phyloP scores from a whole-genome alignment of 768 basidiomycete species.

The Podaxis carcinomalis region DNA sequence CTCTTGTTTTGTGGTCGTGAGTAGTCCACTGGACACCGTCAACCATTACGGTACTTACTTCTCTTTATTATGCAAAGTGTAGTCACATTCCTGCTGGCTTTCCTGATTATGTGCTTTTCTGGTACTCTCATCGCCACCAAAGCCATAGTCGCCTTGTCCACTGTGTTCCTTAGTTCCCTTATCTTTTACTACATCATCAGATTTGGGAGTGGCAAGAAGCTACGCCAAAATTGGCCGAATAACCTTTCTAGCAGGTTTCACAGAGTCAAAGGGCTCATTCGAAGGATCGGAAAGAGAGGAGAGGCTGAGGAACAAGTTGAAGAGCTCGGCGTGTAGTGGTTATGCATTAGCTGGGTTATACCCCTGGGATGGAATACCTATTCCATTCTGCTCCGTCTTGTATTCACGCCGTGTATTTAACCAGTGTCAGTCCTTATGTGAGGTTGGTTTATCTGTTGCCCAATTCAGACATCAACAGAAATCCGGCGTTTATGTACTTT shows the following conservation, averaged over 20 bases:
- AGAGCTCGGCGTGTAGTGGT: not conserved
- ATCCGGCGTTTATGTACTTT: not conserved
- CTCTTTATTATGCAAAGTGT: not conserved
- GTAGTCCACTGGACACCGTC: not conserved
- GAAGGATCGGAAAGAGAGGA: not conserved
- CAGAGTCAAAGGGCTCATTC: not conserved
- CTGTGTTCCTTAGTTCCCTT: not conserved
- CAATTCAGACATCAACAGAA: no score
- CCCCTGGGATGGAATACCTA: no score
- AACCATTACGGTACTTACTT: not conserved
- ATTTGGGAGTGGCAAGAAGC: not conserved
- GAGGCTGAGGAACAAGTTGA: not conserved
- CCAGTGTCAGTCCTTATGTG: no score
- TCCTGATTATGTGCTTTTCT: slow-evolving; percentile 8
- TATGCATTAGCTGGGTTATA: no score
- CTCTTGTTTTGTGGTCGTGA: slow-evolving; percentile 8
- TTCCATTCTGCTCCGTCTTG: no score
- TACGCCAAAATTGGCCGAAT: not conserved
- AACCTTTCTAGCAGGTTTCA: not conserved
- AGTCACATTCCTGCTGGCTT: slow-evolving; percentile 2
- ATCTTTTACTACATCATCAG: slow-evolving; percentile 1
- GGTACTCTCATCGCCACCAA: not conserved
- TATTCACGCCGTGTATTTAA: no score
- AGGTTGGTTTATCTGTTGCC: no score
- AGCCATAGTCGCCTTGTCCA: not conserved